A percentile compares a stretch with the other conserved stretches of the same genome.
phyloP scores from a whole-genome alignment of 1,284 basidiomycete species.

The Sanghuangporus baumii region DNA sequence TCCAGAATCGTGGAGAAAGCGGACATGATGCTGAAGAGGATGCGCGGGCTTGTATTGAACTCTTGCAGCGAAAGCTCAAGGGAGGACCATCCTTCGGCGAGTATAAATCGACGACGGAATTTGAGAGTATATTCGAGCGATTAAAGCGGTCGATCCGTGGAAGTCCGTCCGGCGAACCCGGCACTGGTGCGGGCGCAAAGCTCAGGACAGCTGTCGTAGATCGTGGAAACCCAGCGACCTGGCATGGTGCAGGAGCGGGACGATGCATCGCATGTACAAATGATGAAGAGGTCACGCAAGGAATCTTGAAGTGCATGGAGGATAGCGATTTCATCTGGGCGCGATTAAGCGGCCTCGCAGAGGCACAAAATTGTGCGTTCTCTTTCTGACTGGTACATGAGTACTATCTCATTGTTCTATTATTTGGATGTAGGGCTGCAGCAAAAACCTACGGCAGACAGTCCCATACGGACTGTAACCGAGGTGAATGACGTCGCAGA shows the following conservation, averaged over 20 bases:
- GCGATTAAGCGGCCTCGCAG: conserved; percentile 72
- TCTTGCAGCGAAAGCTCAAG: conserved; percentile 75
- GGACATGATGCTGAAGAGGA: conserved; percentile 94
- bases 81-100: conserved; percentile 81
- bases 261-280: conserved; percentile 65
- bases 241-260: conserved; percentile 79
- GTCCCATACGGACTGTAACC: conserved; percentile 20
- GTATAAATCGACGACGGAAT: conserved; percentile 63
- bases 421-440: conserved; percentile 2
- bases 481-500: conserved; percentile 16
- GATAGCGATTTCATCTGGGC: conserved; percentile 77
- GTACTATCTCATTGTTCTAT: not conserved
- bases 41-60: conserved; percentile 78
- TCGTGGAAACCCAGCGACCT: conserved; percentile 73
- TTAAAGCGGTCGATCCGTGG: conserved; percentile 47
- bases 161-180: conserved; percentile 34
- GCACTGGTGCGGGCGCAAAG: conserved; percentile 24
- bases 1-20: conserved; percentile 70
- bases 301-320: conserved; percentile 41
- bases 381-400: not conserved
- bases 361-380: conserved; percentile 68
- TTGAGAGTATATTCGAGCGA: conserved; percentile 82
- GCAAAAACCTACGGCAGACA: conserved; percentile 36
- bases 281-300: conserved; percentile 73
- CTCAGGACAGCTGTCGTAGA: conserved; percentile 70